Base-by-base conservation (phyloP, 2,329 filamentous ascomycete genomes). In the Pseudogymnoascus sp. region DNA sequence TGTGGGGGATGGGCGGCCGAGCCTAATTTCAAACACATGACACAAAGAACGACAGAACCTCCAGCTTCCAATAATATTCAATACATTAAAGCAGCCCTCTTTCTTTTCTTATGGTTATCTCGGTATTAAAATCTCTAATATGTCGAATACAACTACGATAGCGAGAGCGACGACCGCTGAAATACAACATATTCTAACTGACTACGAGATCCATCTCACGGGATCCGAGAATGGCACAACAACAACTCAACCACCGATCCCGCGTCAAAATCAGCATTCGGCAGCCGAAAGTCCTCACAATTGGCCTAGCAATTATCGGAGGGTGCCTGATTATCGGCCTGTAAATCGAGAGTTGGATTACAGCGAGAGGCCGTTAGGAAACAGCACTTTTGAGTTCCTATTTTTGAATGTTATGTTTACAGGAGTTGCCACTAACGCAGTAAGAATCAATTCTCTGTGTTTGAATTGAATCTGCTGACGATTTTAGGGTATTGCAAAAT, bases 331-430 rank as follows among this genome's bases (percentile, higher is more conserved):
- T 0, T 78, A 81, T 66, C 73, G 80, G 12, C 79, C 80, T 0
- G 70, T 79, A 0, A 79, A 82, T 62, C 73, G 71, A 2, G 68
- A 78, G 38, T 69, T 81, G 7, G 75, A 80, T 65, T 72, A 75
- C 60, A 72, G 69, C 2, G 71, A 78, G 61, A 69, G 81, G 14
- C 73, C 78, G 2, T 75, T 76, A 0, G 80, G 78, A 40, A 70
- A 69, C 14, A 81, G 77, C 67, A 67, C 66, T 1, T 71, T 74
- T 7, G 82, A 84, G 69, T 71, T 71, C 46, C 74, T 73, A 4
- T 83, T 84, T 67, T 74, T 84, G 16, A 70, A 73, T 18, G 71
- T 79, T 0, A 83, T 84, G 81, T 79, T 83, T 66, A 75, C 74
- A 28, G 81, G 78, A 6, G 76, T 79, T 11, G 74, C 73, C 67